These are phyloP conservation scores for Globisporangium alternatum DNA, from an alignment of 352 stramenopile genomes.

Conservation along the genomic window DNA sequence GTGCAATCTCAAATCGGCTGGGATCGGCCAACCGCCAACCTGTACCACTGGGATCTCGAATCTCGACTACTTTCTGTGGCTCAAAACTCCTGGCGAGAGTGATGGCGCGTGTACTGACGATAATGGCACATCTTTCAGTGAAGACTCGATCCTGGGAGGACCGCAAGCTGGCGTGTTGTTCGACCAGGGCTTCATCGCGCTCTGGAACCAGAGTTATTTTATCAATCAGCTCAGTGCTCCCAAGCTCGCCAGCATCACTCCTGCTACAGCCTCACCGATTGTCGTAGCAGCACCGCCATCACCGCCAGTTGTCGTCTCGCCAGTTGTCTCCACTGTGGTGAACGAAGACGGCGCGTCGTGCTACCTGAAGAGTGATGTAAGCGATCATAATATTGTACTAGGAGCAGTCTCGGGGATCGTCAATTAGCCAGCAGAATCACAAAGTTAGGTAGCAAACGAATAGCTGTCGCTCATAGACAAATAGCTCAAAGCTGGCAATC, in stretches of 20 bases:
- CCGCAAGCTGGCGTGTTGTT: conserved; percentile 55
- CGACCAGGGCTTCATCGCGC: conserved; percentile 35
- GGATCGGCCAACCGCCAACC: conserved; percentile 50
- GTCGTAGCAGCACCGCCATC: no score
- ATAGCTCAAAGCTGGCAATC: no score
- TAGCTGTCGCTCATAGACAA: no score
- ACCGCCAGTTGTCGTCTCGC: no score
- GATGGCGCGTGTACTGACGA: conserved; percentile 45
- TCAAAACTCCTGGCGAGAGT: conserved; percentile 62
- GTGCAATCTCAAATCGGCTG: conserved; percentile 58
- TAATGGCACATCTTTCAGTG: no score
- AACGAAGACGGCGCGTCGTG: not conserved
- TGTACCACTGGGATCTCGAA: conserved; percentile 37
- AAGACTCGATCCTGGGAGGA: conserved; percentile 23
- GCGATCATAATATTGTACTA: not conserved
- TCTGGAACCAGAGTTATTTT: conserved; percentile 73
- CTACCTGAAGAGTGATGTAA: not conserved
- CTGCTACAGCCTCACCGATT: not conserved
- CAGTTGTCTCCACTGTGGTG: not conserved
- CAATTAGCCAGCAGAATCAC: not conserved
- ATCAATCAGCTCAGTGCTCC: conserved; percentile 17
- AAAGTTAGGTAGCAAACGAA: not conserved
- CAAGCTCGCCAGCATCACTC: not conserved
- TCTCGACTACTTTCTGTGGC: conserved; percentile 67
- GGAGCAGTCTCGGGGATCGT: not conserved